Percentiles rank a stretch among this genome's conserved stretches.
Evolutionary conservation across 805 yeast species (phyloP).

Genomic region (Yarrowia yakushimensis): DNA sequence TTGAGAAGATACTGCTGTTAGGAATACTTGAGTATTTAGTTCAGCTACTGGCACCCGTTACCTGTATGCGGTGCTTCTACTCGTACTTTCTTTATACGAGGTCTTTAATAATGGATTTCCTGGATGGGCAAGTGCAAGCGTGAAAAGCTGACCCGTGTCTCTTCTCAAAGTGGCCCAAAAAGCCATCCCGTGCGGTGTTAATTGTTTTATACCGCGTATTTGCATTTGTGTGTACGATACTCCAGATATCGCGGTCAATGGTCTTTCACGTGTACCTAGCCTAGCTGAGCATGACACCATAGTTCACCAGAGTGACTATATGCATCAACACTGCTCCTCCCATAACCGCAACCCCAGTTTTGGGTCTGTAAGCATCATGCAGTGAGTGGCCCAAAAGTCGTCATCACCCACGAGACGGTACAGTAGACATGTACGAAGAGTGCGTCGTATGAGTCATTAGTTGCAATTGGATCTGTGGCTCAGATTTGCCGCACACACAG

Average conservation of each 20-base stretch:
- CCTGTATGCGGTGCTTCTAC: too few species aligned
- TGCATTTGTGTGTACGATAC: too few species aligned
- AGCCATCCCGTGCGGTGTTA: too few species aligned
- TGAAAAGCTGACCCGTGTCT: too few species aligned
- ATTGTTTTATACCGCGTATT: too few species aligned
- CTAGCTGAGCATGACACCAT: constrained; percentile 5
- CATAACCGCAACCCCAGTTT: not conserved
- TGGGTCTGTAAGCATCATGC: not conserved
- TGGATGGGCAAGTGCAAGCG: too few species aligned
- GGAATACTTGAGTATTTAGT: too few species aligned
- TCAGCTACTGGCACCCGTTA: too few species aligned
- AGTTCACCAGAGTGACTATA: not conserved
- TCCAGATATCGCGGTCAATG: not conserved
- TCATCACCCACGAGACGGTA: not conserved
- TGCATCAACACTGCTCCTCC: constrained; percentile 15
- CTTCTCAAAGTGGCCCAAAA: too few species aligned
- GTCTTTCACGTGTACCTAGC: not conserved
- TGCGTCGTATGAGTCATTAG: not conserved
- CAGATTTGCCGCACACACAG: not conserved
- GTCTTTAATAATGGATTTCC: too few species aligned
- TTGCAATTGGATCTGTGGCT: not conserved
- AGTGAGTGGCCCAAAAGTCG: not conserved
- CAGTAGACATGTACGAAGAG: not conserved
- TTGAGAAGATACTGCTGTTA: too few species aligned
- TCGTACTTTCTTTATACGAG: too few species aligned